Base-by-base conservation (phyloP, 1,284 basidiomycete species). In the Sanghuangporus sanghuang region DNA sequence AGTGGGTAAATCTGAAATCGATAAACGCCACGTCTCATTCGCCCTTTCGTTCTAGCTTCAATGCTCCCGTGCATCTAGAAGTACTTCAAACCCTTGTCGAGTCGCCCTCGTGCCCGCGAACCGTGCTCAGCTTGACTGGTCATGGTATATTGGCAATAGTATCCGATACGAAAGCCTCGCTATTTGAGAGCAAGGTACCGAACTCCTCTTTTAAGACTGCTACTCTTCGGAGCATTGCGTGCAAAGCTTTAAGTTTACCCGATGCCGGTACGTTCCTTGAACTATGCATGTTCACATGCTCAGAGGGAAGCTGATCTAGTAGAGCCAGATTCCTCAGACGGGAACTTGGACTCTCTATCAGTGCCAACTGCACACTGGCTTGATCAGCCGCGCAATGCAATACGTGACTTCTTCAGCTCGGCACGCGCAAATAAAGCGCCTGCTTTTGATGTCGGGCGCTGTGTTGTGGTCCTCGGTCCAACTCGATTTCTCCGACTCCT, bases 31-130 rank as follows among this genome's bases (percentile, higher is more conserved):
- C 32, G 61, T 36, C 16, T 35, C 57, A 59, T 39, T 12, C 11
- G 18, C n/a, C 38, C 54, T 60, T 80, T 79, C 40, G 16, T 42
- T 75, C 77, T 65, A 69, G 63, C 59, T 64, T 60, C 38, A 61
- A 57, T 32, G 59, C 63, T 11, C 59, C 63, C 18, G 48, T 64
- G 18, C 63, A 64, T 36, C 38, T 64, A 32, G 85, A 87, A 50
- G 82, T 89, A 58, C 74, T 93, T 12, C 86, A 88, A 68, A 83
- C 78, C 2, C 74, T 93, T 44, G 67, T 92, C n/a, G 71, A 83
- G 39, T 86, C 87, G 0, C 70, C 80, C 6, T 80, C 81, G 0
- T 90, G 88, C 69, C 90, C 90, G 1, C 80, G 75, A 18, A 78
- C 86, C 6, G 85, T 92, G 16, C 73, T 87, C 8, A 77, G 80